Base-by-base conservation (phyloP, 768 basidiomycete species). In the Pluteus cervinus region DNA sequence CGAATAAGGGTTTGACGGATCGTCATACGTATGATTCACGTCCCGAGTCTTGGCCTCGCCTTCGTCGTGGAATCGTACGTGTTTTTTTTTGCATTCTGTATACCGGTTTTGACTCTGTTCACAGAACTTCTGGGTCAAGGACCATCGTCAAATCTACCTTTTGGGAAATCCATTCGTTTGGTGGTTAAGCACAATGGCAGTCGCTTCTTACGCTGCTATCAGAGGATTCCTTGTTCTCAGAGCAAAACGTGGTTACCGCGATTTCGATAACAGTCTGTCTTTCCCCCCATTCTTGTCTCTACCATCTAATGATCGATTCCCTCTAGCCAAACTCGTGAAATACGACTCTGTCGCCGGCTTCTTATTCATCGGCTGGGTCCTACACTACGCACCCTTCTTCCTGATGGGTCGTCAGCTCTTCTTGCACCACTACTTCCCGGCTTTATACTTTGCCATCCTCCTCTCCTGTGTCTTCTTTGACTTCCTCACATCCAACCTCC, bases 61-160 rank as follows among this genome's bases (percentile, higher is more conserved):
- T 98, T 22, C 75, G 73, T 31, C 82, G 94, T 41, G 96, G 96
- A 24, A 98, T 98, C 52, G 91, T 97, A 50, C 69, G 89, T 71
- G 5, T 10, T 17, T 11, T 28, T 33, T 40, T 33, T 18, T 0
- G 8, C 21, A 14, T 18, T 16, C 30, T 28, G 8, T 32, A 25
- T n/a, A 11, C 22, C 39, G 24, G 42, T 45, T 15, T 43, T 49
- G 7, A 42, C 15, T 16, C 18, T 23, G 20, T 30, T 37, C 37
- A 25, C 46, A 92, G 91, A 96, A 93, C 62, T 98, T 97, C 64
- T 98, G 96, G 96, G 90, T 96, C 29, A 92, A 92, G 60, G 89
- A 98, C 44, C 85, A 97, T 54, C 76, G 76, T 29, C 96, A 99
- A 52, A 86, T 99, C 43, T 99, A 99, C 58, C 75, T 98, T 29